Evolutionary conservation across 164 flowering plant genomes (phyloP).

Genomic region (Vitis rotundifolia): DNA sequence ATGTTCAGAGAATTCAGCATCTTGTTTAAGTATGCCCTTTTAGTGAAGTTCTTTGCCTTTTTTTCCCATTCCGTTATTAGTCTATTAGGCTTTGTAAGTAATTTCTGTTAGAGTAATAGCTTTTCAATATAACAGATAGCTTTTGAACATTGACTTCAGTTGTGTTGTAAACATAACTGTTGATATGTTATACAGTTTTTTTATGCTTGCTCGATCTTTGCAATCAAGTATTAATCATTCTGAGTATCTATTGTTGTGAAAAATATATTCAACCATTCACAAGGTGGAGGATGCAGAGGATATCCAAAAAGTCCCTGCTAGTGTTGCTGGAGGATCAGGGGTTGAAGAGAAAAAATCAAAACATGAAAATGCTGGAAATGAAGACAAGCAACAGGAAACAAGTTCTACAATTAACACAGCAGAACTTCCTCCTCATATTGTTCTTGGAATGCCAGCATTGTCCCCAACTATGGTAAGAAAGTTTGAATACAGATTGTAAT

Average conservation of each 20-base stretch:
- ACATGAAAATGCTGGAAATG: constrained; percentile 17
- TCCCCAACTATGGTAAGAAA: constrained; percentile 91
- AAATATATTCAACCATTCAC: neutral
- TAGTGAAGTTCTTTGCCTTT: no score
- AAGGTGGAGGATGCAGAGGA: constrained; percentile 67
- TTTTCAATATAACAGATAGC: no score
- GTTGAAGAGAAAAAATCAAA: constrained; percentile 30
- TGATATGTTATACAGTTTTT: no score
- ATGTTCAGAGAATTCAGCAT: neutral
- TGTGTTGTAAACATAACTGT: no score
- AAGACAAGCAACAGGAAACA: constrained; percentile 22
- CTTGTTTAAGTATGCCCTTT: no score
- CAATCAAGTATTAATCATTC: neutral
- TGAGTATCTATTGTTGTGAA: neutral
- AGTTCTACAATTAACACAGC: constrained; percentile 29
- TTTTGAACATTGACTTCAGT: no score
- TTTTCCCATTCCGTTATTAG: no score
- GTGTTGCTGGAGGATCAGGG: constrained; percentile 29
- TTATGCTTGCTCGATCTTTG: neutral
- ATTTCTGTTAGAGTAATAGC: no score
- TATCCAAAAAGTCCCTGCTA: constrained; percentile 46
- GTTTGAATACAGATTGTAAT: neutral
- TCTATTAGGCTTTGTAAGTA: no score
- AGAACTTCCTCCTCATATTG: constrained; percentile 58
- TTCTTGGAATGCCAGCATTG: constrained; percentile 86